phyloP scores from a whole-genome alignment of 441 rosid genomes.

The Euphorbia corollata region DNA sequence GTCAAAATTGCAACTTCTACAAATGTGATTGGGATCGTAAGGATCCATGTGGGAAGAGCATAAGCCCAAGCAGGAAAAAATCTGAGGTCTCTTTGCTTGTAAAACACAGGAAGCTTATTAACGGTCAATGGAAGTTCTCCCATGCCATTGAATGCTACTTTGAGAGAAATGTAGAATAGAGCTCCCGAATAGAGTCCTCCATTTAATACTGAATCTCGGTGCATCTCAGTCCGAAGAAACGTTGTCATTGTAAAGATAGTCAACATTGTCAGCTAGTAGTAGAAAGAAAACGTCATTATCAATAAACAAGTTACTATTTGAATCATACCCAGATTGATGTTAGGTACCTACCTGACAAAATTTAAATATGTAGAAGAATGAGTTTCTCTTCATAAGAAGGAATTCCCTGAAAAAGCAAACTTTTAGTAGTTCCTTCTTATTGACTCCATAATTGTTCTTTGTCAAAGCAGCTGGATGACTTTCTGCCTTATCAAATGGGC shows the following conservation, averaged over 20 bases:
- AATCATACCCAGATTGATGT: background rate
- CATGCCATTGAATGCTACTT: conserved; percentile 66
- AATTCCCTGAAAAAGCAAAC: conserved; percentile 63
- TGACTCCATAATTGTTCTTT: conserved; percentile 53
- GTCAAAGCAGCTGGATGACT: conserved; percentile 78
- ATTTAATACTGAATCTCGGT: conserved; percentile 37
- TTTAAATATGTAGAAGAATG: conserved; percentile 72
- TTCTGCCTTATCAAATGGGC: conserved; percentile 55
- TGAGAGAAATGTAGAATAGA: conserved; percentile 41
- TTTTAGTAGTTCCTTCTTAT: conserved; percentile 44
- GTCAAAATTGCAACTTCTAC: conserved; percentile 55
- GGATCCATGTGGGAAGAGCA: conserved; percentile 69
- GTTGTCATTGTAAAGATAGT: conserved; percentile 45
- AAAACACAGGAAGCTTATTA: conserved; percentile 70
- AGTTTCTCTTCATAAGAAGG: conserved; percentile 82
- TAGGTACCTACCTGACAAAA: conserved; percentile 44
- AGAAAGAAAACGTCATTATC: background rate
- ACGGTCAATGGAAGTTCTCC: conserved; percentile 74
- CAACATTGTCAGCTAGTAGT: conserved; percentile 32
- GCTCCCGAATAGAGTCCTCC: conserved; percentile 64
- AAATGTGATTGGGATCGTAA: conserved; percentile 62
- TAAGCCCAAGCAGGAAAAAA: conserved; percentile 77
- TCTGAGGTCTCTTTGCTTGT: conserved; percentile 69
- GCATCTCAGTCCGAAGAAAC: conserved; percentile 63
- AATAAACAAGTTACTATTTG: background rate